Base-by-base conservation (phyloP, 2,329 filamentous ascomycete species). In the Neoascochyta sp. region DNA sequence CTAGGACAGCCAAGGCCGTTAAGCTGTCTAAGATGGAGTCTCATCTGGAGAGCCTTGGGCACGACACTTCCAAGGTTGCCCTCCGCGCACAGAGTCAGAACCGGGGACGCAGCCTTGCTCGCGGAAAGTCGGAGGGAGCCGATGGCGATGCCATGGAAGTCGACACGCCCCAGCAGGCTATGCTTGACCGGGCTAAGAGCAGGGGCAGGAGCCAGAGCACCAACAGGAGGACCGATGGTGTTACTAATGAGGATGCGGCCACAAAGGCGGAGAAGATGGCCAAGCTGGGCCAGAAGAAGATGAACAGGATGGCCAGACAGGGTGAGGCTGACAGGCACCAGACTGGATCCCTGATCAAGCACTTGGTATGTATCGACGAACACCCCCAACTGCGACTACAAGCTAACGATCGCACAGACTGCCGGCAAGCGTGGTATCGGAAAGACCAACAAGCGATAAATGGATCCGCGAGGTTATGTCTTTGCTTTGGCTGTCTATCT, bases 261-360 rank as follows among this genome's bases (percentile, higher is more conserved):
- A 75, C 73, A 38, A 93, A 90, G 76, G 88, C 86, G 20, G 89
- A 95, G 65, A 81, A 83, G 55, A 72, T 93, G 62, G 76, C 80
- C 60, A 96, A 95, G 76, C 69, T 98, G 61, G 76, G 81, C 54
- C 93, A 98, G 81, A 88, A 90, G 76, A 90, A 88, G 78, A 95
- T 93, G 88, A 98, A 98, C 73, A 80, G 90, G 46, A 92, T 93
- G 83, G 92, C 92, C 24, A 81, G 89, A 65, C 86, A 93, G 74
- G 92, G 92, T 74, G 92, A 98, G 72, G 89, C 83, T 41, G 92
- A 98, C 74, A 80, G 93, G 62, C 90, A 96, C 69, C 80, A 80
- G 41, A 81, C 81, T 33, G 84, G 85, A 20, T 76, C 85, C 30
- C 68, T 94, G 66, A 78, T 81, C 42, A 98, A 94, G 71, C 92